Base-by-base conservation (phyloP, 768 basidiomycete genomes). In the Boletales sp. region DNA sequence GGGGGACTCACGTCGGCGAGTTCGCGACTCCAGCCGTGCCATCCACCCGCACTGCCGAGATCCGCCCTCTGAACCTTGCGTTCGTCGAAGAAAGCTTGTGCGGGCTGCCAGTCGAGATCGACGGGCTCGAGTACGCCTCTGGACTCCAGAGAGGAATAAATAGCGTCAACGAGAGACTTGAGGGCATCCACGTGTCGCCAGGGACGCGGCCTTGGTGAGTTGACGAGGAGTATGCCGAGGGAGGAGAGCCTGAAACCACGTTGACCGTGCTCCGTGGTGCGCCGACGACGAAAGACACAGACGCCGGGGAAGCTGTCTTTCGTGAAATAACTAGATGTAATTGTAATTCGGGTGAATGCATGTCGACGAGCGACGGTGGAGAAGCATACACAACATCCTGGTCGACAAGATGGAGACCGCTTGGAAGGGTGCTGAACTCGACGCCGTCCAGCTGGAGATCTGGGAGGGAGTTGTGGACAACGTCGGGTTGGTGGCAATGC, bases 361-460 rank as follows among this genome's bases (percentile, higher is more conserved):
- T 2, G 21, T 21, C 21, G 21, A 34, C 10, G 33, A 14, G 14
- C 33, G 33, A 4, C 4, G 14, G 11, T 14, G 45, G 37, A 13
- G 18, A 35, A 21, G 71, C 85, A 60, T 65, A 90, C 87, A 93
- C 78, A 21, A 89, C 82, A 61, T 92, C 90, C 33, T 78, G 76
- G 57, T 90, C 88, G 19, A 92, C 80, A 0, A 84, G 72, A 66
- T 93, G 90, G 5, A 93, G 71, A 1, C 90, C 90, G 55, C 88
- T 90, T 0, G 90, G 90, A 11, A 93, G 74, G 7, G 82, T 81
- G 57, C 80, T 90, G 66, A 90, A 93, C 66, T 92, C 90, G 46
- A 92, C 74, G 57, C 81, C 75, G 28, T 83, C 81, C 15, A 90
- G 74, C 55, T 74, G 78, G 46, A 89, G 61, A 61, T 84, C 88